Conservation (phyloP, 2,329 filamentous ascomycete species). For the Fusarium sp. region DNA sequence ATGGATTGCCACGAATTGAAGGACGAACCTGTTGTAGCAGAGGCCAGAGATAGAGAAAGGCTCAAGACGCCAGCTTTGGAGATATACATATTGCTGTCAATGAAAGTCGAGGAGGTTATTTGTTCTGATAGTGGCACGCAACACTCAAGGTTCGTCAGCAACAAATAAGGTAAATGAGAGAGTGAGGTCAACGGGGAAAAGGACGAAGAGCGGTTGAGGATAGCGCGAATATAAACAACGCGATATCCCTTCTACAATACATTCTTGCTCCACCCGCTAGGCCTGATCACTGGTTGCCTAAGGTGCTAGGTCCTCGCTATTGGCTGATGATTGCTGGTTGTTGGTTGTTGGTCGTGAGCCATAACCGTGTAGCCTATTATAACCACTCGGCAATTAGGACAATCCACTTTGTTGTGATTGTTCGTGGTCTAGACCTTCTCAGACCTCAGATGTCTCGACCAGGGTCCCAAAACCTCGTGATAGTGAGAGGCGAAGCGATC, state of each 20-base stretch:
- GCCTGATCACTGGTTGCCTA: neutral
- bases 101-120: fast-evolving
- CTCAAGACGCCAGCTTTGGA: neutral
- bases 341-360: neutral
- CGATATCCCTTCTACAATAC: neutral
- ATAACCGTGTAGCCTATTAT: neutral
- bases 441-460: neutral
- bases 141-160: neutral
- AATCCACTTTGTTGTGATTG: neutral
- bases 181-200: fast-evolving
- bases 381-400: neutral
- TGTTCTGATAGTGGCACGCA: neutral
- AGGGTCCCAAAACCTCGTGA: fast-evolving
- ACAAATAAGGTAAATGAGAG: neutral
- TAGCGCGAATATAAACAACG: neutral
- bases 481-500: neutral
- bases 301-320: neutral
- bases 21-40: neutral
- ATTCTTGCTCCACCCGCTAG: neutral
- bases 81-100: neutral
- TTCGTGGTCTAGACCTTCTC: neutral
- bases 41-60: fast-evolving
- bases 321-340: neutral
- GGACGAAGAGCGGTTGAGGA: fast-evolving
- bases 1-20: fast-evolving